Conservation (phyloP, 192 early-diverging fungal species). For the Gaertneriomyces semiglobifer region DNA sequence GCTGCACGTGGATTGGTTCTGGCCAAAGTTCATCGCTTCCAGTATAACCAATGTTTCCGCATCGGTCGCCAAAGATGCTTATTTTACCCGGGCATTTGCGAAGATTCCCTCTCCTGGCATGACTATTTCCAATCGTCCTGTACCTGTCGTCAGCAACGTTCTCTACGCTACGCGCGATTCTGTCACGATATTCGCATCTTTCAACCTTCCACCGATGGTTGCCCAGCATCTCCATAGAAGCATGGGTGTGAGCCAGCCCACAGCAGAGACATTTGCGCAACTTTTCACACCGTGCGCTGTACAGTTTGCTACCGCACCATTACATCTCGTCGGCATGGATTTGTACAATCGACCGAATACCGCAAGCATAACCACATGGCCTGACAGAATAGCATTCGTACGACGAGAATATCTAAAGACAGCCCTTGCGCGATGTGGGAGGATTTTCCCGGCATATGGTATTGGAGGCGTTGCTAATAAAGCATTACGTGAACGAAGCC, state of each 20-base stretch:
- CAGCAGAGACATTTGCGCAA: constrained; percentile 33
- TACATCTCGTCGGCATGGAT: constrained; percentile 48
- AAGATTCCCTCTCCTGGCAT: background rate
- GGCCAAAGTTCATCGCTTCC: constrained; percentile 38
- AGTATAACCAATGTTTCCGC: constrained; percentile 32
- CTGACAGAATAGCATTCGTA: constrained; percentile 18
- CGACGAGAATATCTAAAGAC: constrained; percentile 26
- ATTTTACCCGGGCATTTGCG: constrained; percentile 36
- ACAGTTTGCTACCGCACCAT: constrained; percentile 42
- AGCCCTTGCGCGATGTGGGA: constrained; percentile 22
- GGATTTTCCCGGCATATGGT: constrained; percentile 45
- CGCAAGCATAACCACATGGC: background rate
- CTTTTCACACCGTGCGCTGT: constrained; percentile 41
- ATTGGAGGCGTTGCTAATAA: constrained; percentile 34
- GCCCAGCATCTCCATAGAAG: constrained; percentile 8
- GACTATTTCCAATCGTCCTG: constrained; percentile 4
- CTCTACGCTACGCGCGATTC: constrained; percentile 37
- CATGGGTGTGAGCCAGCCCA: background rate
- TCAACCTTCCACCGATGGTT: constrained; percentile 44
- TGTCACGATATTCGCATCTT: constrained; percentile 41
- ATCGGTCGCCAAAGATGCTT: constrained; percentile 36
- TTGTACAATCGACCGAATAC: constrained; percentile 38
- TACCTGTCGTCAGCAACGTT: constrained; percentile 20
- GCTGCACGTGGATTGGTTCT: background rate
- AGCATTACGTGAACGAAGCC: background rate